Percentiles rank a stretch among this genome's conserved stretches.
These are phyloP conservation scores for Acanthamoeba rhysodes DNA, from an alignment of 208 protist genomes.

Conservation along the genomic window DNA sequence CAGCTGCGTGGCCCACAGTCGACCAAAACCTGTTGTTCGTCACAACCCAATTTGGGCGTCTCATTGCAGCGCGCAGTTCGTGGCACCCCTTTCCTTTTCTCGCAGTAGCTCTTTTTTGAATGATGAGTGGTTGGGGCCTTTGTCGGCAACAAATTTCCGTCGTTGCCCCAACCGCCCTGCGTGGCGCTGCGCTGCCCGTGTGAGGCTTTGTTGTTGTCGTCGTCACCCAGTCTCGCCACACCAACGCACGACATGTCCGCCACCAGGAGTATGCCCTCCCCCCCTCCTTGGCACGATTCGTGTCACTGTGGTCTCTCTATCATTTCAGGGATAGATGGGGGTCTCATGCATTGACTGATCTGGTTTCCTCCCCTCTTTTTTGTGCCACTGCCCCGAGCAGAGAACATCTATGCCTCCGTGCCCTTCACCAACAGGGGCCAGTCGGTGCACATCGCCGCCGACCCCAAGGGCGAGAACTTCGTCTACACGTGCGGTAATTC, in stretches of 20 bases:
- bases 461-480: slow-evolving; percentile 89
- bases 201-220: too few relatives aligned
- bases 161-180: too few relatives aligned
- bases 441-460: slow-evolving; percentile 82
- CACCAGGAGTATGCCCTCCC: neutral
- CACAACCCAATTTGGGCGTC: too few relatives aligned
- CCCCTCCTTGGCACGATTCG: neutral
- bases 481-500: slow-evolving; percentile 86
- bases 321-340: too few relatives aligned
- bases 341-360: too few relatives aligned
- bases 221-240: neutral
- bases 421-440: slow-evolving; percentile 86
- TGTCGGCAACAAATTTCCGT: too few relatives aligned
- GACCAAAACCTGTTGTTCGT: too few relatives aligned
- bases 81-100: too few relatives aligned
- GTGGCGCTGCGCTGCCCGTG: too few relatives aligned
- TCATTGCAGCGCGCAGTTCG: neutral
- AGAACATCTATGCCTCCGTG: slow-evolving; percentile 85
- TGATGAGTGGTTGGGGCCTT: too few relatives aligned
- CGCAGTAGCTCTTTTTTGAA: too few relatives aligned
- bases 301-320: neutral
- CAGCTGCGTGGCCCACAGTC: too few relatives aligned
- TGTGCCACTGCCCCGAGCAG: slow-evolving; percentile 5
- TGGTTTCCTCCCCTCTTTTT: neutral
- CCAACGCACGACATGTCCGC: neutral